phyloP scores from a whole-genome alignment of 306 rosid species.

The Casuarina glauca region DNA sequence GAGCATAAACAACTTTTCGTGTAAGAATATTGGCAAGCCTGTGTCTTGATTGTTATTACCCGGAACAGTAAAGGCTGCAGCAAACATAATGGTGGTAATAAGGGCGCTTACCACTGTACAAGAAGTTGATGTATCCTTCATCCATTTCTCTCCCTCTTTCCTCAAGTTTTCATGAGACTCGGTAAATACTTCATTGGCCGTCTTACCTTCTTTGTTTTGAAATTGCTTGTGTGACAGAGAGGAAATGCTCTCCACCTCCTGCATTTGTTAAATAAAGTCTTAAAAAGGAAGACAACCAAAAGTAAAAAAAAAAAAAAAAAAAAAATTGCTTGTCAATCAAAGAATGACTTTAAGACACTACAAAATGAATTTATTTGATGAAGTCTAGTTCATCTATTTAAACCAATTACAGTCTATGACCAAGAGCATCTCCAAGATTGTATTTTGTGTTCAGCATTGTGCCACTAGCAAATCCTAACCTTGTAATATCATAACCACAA shows the following conservation, averaged over 20 bases:
- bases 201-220: background rate
- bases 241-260: conserved; percentile 24
- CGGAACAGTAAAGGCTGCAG: conserved; percentile 13
- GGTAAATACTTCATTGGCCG: conserved; percentile 14
- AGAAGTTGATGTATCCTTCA: conserved; percentile 18
- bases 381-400: too few relatives aligned
- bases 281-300: too few relatives aligned
- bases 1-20: background rate
- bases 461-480: too few relatives aligned
- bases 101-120: conserved; percentile 22
- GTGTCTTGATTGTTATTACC: conserved; percentile 16
- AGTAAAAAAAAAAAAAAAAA: too few relatives aligned
- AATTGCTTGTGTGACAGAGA: background rate
- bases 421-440: too few relatives aligned
- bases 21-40: conserved; percentile 12
- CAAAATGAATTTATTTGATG: too few relatives aligned
- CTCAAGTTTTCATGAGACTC: background rate
- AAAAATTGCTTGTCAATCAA: too few relatives aligned
- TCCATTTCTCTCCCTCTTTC: conserved; percentile 29
- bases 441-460: too few relatives aligned
- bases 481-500: too few relatives aligned
- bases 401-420: too few relatives aligned
- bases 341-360: too few relatives aligned
- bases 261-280: background rate
- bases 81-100: conserved; percentile 22